Evolutionary conservation across 1,284 basidiomycete species (phyloP).

Genomic region (Phenoliferia sp.): DNA sequence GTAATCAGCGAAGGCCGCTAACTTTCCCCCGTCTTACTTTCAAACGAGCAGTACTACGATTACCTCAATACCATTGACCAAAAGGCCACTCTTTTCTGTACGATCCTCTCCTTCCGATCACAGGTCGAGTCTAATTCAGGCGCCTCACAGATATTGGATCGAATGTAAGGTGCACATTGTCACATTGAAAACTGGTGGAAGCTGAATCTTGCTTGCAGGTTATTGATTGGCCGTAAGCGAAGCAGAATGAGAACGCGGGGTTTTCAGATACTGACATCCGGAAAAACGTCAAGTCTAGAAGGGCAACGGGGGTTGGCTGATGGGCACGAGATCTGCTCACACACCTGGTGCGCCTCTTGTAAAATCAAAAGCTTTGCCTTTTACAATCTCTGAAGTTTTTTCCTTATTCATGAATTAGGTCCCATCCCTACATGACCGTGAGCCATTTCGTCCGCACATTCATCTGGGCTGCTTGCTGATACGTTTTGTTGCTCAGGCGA

Average conservation of each 20-base stretch:
- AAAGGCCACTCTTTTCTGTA: slow-evolving; percentile 47
- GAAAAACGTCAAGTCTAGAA: too few relatives aligned
- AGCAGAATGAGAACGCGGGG: too few relatives aligned
- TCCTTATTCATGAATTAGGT: background rate
- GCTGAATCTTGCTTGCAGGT: too few relatives aligned
- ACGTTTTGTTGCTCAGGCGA: slow-evolving; percentile 32
- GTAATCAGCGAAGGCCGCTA: background rate
- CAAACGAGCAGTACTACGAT: slow-evolving; percentile 42
- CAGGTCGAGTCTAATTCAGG: background rate
- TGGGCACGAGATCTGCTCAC: slow-evolving; percentile 41
- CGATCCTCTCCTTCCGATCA: background rate
- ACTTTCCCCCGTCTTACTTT: background rate
- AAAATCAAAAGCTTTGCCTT: background rate
- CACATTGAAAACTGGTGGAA: too few relatives aligned
- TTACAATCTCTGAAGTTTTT: background rate
- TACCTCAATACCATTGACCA: slow-evolving; percentile 47
- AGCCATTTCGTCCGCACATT: background rate
- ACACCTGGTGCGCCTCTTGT: slow-evolving; percentile 16
- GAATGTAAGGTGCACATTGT: too few relatives aligned
- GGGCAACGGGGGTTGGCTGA: slow-evolving; percentile 47
- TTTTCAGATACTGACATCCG: too few relatives aligned
- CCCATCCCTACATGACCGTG: background rate
- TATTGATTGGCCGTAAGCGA: slow-evolving; percentile 52
- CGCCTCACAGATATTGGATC: slow-evolving; percentile 36
- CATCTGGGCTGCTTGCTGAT: slow-evolving; percentile 40